These are phyloP conservation scores for Daldinia grandis DNA, from an alignment of 495 filamentous ascomycete species.

Conservation along the genomic window DNA sequence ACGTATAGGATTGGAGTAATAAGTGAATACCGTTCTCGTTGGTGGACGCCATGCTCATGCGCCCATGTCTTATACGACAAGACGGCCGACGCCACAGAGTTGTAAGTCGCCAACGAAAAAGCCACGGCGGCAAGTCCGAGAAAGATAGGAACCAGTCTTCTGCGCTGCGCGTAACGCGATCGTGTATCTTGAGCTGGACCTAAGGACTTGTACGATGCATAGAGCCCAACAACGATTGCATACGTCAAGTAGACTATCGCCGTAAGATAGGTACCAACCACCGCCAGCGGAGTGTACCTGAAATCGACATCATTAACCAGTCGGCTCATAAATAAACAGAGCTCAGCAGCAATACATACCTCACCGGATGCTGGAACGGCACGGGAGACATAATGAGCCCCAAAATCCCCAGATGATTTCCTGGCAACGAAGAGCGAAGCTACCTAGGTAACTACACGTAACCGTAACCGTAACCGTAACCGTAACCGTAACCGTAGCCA, in stretches of 20 bases:
- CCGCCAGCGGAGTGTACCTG: slow-evolving; percentile 52
- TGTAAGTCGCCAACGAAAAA: slow-evolving; percentile 50
- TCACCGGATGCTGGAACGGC: slow-evolving; percentile 42
- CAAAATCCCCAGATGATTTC: background rate
- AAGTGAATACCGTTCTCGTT: slow-evolving; percentile 47
- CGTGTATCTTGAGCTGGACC: slow-evolving; percentile 58
- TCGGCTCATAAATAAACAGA: background rate
- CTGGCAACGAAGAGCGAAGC: background rate
- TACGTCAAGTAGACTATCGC: slow-evolving; percentile 50
- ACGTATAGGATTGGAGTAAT: background rate
- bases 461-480: background rate
- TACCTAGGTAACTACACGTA: background rate
- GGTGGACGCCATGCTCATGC: slow-evolving; percentile 52
- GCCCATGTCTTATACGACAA: slow-evolving; percentile 62
- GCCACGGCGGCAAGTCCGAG: slow-evolving; percentile 51
- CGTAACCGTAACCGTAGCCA: background rate
- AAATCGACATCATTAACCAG: slow-evolving; percentile 7
- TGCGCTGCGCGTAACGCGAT: slow-evolving; percentile 52
- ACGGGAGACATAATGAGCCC: background rate
- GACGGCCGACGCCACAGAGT: slow-evolving; percentile 45
- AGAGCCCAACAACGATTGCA: slow-evolving; percentile 50
- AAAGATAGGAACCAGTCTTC: slow-evolving; percentile 53
- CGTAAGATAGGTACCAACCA: slow-evolving; percentile 48
- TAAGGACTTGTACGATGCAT: slow-evolving; percentile 55
- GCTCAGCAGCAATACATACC: slow-evolving; percentile 33